These are phyloP conservation scores for Pyrenula aspistea DNA, from an alignment of 495 filamentous ascomycete genomes.

Conservation along the genomic window DNA sequence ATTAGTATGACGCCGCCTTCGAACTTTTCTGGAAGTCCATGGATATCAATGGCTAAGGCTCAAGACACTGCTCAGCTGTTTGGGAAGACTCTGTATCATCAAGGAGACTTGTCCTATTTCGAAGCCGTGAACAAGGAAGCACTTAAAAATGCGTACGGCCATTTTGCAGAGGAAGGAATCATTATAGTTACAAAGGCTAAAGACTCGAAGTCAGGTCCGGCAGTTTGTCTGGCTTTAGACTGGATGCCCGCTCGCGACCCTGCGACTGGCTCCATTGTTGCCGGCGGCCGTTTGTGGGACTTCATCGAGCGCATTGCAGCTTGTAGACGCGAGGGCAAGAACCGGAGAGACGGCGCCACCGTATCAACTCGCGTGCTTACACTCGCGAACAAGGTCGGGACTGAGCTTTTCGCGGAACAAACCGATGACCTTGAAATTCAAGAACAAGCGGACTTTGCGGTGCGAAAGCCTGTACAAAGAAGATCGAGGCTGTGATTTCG, in stretches of 20 bases:
- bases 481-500: background rate
- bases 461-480: background rate
- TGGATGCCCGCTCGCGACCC: constrained; percentile 65
- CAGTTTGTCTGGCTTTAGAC: constrained; percentile 56
- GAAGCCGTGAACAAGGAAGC: constrained; percentile 98
- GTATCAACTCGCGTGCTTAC: constrained; percentile 72
- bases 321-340: constrained; percentile 83
- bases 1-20: constrained; percentile 72
- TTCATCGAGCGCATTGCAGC: constrained; percentile 80
- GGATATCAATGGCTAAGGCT: constrained; percentile 65
- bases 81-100: constrained; percentile 94
- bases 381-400: constrained; percentile 53
- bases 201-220: constrained; percentile 37
- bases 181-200: constrained; percentile 57
- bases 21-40: constrained; percentile 46
- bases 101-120: constrained; percentile 92
- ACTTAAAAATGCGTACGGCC: constrained; percentile 79
- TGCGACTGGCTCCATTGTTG: constrained; percentile 44
- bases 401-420: constrained; percentile 26
- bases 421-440: background rate
- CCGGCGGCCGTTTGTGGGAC: constrained; percentile 70
- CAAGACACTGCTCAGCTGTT: constrained; percentile 79
- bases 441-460: constrained; percentile 1
- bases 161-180: constrained; percentile 86
- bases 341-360: constrained; percentile 79